These are phyloP conservation scores for Manihot esculenta DNA, from an alignment of 441 rosid genomes.

Conservation along the genomic window DNA sequence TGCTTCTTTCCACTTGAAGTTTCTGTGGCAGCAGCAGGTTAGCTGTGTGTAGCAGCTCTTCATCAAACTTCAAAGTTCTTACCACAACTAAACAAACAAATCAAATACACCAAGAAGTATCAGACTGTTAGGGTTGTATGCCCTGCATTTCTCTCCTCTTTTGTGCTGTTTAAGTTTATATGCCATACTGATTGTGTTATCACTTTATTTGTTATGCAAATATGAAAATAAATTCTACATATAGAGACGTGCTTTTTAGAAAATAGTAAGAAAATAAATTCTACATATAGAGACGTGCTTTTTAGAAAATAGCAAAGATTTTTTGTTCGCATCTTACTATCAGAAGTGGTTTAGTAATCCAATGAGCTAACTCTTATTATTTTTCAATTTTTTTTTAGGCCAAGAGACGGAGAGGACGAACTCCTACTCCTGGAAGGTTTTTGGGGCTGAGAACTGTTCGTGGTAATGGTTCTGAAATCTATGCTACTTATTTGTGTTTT, in stretches of 20 bases:
- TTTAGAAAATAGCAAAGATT: too few species aligned
- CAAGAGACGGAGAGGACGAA: slow-evolving; percentile 76
- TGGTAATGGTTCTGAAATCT: slow-evolving; percentile 39
- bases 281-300: too few species aligned
- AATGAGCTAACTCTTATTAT: slow-evolving; percentile 8
- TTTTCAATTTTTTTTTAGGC: slow-evolving; percentile 43
- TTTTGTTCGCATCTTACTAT: background rate
- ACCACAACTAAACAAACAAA: slow-evolving; percentile 64
- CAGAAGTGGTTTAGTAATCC: background rate
- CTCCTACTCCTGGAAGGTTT: slow-evolving; percentile 95
- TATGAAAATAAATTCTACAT: background rate
- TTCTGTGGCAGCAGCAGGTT: slow-evolving; percentile 91
- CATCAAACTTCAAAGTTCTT: slow-evolving; percentile 58
- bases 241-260: too few species aligned
- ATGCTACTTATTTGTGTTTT: background rate
- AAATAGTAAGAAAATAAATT: too few species aligned
- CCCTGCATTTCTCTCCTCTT: slow-evolving; percentile 75
- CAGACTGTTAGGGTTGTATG: slow-evolving; percentile 89
- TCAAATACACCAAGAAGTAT: slow-evolving; percentile 55
- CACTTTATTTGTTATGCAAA: background rate
- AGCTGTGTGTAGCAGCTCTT: slow-evolving; percentile 95
- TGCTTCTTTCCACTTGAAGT: slow-evolving; percentile 81
- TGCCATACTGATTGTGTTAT: background rate
- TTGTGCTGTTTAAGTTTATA: background rate
- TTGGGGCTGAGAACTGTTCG: slow-evolving; percentile 66